A percentile compares a stretch with the other conserved stretches of the same genome.
These are phyloP conservation scores for Drosera capensis DNA, from an alignment of 148 eudicot genomes.

Conservation along the genomic window DNA sequence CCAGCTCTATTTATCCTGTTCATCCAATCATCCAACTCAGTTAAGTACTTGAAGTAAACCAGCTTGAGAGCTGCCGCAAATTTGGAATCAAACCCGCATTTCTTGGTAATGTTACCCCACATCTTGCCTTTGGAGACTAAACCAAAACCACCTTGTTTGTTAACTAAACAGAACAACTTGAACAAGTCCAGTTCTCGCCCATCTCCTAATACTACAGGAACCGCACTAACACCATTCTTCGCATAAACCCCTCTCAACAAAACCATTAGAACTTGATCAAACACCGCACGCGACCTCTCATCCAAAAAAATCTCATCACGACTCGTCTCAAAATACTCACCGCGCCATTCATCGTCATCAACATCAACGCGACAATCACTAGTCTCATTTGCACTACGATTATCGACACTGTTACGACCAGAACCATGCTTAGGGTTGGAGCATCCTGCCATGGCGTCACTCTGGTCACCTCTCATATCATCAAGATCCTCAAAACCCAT, in stretches of 20 bases:
- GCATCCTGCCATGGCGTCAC: no score
- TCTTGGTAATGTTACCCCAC: constrained; percentile 58
- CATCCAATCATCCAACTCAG: constrained; percentile 59
- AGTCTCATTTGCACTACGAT: no score
- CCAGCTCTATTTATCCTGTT: constrained; percentile 19
- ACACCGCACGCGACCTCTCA: constrained; percentile 40
- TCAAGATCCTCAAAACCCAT: no score
- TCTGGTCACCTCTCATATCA: no score
- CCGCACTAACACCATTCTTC: constrained; percentile 31
- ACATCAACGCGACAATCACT: constrained; percentile 9
- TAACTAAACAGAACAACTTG: constrained; percentile 60
- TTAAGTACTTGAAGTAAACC: constrained; percentile 51
- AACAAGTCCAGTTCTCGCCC: constrained; percentile 54
- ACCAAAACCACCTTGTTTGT: constrained; percentile 52
- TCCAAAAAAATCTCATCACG: constrained; percentile 7
- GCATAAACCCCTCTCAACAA: constrained; percentile 33
- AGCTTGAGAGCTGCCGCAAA: constrained; percentile 30
- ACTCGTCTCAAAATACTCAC: constrained; percentile 18
- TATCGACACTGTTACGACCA: no score
- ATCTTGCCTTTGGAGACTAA: constrained; percentile 39
- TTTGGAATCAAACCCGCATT: constrained; percentile 30
- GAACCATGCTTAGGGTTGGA: no score
- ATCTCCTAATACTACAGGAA: constrained; percentile 40
- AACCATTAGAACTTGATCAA: constrained; percentile 47
- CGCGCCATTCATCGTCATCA: constrained; percentile 22